Conservation (phyloP, 495 filamentous ascomycete species). For the Aspergillus olivimuriae region DNA sequence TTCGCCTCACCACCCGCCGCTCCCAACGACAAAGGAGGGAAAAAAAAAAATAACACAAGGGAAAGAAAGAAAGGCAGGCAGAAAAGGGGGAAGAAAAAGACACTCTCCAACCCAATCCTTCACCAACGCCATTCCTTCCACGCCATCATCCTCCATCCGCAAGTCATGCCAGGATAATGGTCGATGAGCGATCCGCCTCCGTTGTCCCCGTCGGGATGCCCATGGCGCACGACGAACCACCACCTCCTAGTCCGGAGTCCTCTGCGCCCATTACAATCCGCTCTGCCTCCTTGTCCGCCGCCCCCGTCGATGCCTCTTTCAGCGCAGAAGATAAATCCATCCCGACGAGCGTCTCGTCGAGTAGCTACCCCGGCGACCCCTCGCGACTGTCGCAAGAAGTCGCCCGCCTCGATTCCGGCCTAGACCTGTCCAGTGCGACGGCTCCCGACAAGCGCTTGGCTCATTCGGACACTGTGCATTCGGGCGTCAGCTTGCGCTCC, state of each 20-base stretch:
- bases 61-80: neutral
- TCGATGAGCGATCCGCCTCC: constrained; percentile 27
- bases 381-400: neutral
- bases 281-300: constrained; percentile 27
- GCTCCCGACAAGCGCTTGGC: neutral
- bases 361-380: neutral
- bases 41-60: neutral
- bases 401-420: neutral
- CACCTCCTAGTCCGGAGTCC: too few species aligned
- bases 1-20: neutral
- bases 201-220: constrained; percentile 24
- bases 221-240: constrained; percentile 26
- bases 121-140: neutral
- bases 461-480: constrained; percentile 7
- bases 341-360: constrained; percentile 24
- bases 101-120: neutral
- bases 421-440: neutral
- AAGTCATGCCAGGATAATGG: constrained; percentile 43
- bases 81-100: neutral
- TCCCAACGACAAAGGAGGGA: too few species aligned
- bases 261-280: constrained; percentile 19
- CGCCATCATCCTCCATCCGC: neutral
- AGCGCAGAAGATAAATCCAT: constrained; percentile 23
- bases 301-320: constrained; percentile 18
- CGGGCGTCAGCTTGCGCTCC: constrained; percentile 21